phyloP scores from a whole-genome alignment of 352 stramenopile genomes.

The Phytophthora cajani region DNA sequence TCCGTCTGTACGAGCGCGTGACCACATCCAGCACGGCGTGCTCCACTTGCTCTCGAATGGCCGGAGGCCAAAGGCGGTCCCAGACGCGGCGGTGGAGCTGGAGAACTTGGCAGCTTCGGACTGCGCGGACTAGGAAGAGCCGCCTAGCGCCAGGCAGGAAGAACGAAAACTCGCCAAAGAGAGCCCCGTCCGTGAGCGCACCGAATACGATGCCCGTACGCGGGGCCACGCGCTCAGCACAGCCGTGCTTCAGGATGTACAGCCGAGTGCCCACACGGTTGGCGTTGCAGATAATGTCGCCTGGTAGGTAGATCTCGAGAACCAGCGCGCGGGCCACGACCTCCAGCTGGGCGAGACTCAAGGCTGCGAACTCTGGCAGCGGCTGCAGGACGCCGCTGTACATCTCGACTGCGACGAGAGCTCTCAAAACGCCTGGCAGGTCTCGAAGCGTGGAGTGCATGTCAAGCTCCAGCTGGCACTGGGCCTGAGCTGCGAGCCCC shows the following conservation, averaged over 20 bases:
- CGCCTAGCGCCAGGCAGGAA: slow-evolving; percentile 57
- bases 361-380: slow-evolving; percentile 43
- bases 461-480: slow-evolving; percentile 52
- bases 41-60: slow-evolving; percentile 50
- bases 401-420: slow-evolving; percentile 63
- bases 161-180: slow-evolving; percentile 75
- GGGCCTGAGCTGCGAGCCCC: slow-evolving; percentile 59
- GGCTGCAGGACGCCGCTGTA: slow-evolving; percentile 44
- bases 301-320: slow-evolving; percentile 71
- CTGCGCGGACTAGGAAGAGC: slow-evolving; percentile 52
- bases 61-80: slow-evolving; percentile 57
- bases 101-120: slow-evolving; percentile 69
- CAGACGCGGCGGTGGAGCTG: slow-evolving; percentile 60
- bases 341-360: slow-evolving; percentile 59
- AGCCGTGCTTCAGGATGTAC: slow-evolving; percentile 58
- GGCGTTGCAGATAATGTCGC: slow-evolving; percentile 64
- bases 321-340: slow-evolving; percentile 51
- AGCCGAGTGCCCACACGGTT: slow-evolving; percentile 50
- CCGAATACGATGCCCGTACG: slow-evolving; percentile 49
- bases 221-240: slow-evolving; percentile 53
- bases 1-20: slow-evolving; percentile 43
- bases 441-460: slow-evolving; percentile 52
- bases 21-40: slow-evolving; percentile 43
- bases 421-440: slow-evolving; percentile 44
- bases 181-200: slow-evolving; percentile 30